phyloP scores from a whole-genome alignment of 352 stramenopile species.

The Peronospora farinosa region DNA sequence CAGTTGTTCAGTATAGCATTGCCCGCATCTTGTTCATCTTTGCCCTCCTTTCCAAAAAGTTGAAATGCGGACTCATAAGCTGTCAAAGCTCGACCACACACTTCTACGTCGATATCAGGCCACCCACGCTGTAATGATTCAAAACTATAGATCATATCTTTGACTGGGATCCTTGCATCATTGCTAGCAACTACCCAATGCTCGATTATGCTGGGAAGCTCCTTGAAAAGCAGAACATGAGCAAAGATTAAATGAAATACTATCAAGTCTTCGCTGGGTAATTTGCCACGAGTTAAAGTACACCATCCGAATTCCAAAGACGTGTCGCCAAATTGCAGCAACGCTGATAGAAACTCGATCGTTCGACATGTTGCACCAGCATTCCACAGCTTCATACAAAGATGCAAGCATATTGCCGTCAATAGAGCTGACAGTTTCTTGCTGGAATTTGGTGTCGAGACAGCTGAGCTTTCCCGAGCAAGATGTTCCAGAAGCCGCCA shows the following conservation, averaged over 20 bases:
- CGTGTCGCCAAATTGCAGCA: constrained; percentile 20
- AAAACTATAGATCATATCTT: constrained; percentile 24
- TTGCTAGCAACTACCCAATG: constrained; percentile 27
- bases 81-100: constrained; percentile 11
- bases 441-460: neutral
- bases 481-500: constrained; percentile 34
- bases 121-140: constrained; percentile 15
- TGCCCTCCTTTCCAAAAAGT: constrained; percentile 9
- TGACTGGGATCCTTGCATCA: constrained; percentile 19
- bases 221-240: constrained; percentile 26
- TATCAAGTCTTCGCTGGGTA: constrained; percentile 23
- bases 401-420: constrained; percentile 28
- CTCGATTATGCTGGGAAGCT: constrained; percentile 24
- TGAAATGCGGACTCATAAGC: constrained; percentile 25
- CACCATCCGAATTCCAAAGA: constrained; percentile 25
- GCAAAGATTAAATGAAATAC: constrained; percentile 18
- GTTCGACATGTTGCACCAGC: constrained; percentile 24
- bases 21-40: constrained; percentile 9
- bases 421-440: constrained; percentile 27
- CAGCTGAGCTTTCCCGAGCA: constrained; percentile 7
- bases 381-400: constrained; percentile 33
- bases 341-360: constrained; percentile 21
- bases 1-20: constrained; percentile 36
- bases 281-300: constrained; percentile 13
- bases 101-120: constrained; percentile 4